These are phyloP conservation scores for Polygonum aviculare DNA, from an alignment of 148 eudicot genomes.

Conservation along the genomic window DNA sequence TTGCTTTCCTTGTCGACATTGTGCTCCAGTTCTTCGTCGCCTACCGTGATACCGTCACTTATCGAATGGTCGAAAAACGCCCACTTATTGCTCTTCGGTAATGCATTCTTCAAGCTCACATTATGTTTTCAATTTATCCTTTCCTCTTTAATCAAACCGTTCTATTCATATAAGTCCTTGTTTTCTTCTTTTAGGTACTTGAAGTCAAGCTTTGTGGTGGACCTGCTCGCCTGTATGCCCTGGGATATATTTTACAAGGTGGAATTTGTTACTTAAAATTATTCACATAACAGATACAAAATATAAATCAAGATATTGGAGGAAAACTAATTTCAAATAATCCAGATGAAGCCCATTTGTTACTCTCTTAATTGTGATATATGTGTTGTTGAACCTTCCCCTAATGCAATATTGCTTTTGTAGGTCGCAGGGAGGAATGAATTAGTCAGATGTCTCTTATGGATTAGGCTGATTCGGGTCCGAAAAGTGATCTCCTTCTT, in stretches of 20 bases:
- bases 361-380: not conserved
- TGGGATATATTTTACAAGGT: conserved; percentile 94
- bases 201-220: conserved; percentile 65
- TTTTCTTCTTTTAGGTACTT: conserved; percentile 52
- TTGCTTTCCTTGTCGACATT: conserved; percentile 78
- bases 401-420: conserved; percentile 10
- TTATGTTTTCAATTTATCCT: not conserved
- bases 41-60: conserved; percentile 71
- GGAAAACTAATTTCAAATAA: not conserved
- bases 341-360: not conserved
- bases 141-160: not conserved
- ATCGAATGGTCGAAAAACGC: conserved; percentile 55
- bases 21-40: conserved; percentile 70
- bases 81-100: conserved; percentile 65
- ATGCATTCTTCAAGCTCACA: not conserved
- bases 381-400: not conserved
- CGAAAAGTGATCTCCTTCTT: conserved; percentile 51
- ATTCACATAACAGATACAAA: not conserved
- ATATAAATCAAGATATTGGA: not conserved
- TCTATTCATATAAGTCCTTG: not conserved
- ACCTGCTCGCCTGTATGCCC: conserved; percentile 81
- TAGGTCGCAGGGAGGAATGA: conserved; percentile 62
- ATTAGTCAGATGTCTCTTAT: conserved; percentile 63
- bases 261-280: not conserved
- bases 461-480: conserved; percentile 71